Percentiles rank a stretch among this genome's conserved stretches.
Conservation (phyloP, 495 filamentous ascomycete genomes). For the Jackrogersella minutella region DNA sequence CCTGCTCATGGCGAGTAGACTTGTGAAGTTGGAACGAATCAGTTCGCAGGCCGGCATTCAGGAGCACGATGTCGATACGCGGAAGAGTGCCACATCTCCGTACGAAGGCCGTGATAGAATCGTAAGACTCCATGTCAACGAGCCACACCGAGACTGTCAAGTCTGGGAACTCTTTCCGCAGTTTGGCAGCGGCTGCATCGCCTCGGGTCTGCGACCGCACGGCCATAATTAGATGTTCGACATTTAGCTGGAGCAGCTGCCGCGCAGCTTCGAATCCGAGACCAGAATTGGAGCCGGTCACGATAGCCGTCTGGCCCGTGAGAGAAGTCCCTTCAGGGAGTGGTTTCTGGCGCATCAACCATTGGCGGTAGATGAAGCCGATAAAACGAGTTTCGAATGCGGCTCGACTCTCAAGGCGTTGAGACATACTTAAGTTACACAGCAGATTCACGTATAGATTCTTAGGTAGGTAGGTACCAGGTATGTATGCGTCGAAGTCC, state of each 20-base stretch:
- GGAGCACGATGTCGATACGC: conserved; percentile 56
- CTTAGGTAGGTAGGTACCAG: background rate
- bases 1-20: conserved; percentile 54
- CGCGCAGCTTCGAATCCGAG: conserved; percentile 61
- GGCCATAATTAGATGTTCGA: conserved; percentile 60
- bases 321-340: conserved; percentile 32
- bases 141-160: conserved; percentile 55
- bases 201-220: conserved; percentile 60
- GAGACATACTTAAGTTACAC: conserved; percentile 31
- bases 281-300: conserved; percentile 65
- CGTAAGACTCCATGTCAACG: conserved; percentile 59
- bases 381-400: conserved; percentile 20
- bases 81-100: conserved; percentile 48
- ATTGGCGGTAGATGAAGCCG: conserved; percentile 41
- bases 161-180: conserved; percentile 48
- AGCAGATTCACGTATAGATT: background rate
- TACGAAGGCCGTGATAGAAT: conserved; percentile 54
- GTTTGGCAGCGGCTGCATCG: conserved; percentile 48
- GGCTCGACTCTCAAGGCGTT: conserved; percentile 28
- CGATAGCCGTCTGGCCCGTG: conserved; percentile 55
- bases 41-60: conserved; percentile 59
- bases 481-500: no score
- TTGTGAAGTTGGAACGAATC: conserved; percentile 43
- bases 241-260: conserved; percentile 56
- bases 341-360: conserved; percentile 33